Percentiles rank a stretch among this genome's conserved stretches.
Evolutionary conservation across 2,329 filamentous ascomycete species (phyloP).

Genomic region (Coniochaeta prunicola): DNA sequence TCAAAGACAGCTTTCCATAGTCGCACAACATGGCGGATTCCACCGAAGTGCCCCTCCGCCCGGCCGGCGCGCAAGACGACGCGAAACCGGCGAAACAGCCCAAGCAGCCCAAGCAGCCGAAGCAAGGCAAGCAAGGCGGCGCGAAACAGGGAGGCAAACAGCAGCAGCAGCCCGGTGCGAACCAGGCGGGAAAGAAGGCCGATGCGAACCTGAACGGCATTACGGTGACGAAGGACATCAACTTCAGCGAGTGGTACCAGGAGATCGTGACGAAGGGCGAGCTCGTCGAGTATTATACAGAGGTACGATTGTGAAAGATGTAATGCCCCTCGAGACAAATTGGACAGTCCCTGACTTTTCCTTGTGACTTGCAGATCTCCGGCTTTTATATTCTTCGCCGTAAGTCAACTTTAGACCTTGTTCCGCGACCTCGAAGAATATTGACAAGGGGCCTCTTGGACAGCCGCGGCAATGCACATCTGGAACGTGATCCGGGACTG

Average conservation of each 20-base stretch:
- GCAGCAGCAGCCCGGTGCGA: constrained; percentile 23
- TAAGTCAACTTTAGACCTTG: constrained; percentile 13
- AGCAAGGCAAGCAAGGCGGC: neutral
- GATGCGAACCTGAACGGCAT: constrained; percentile 73
- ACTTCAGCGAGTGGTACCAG: constrained; percentile 95
- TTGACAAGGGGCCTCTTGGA: constrained; percentile 4
- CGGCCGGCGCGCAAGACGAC: neutral
- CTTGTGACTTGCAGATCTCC: constrained; percentile 60
- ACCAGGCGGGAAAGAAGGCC: constrained; percentile 54
- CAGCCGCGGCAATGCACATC: constrained; percentile 54
- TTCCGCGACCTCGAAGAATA: neutral
- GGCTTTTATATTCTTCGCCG: constrained; percentile 90
- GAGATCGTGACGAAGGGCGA: constrained; percentile 95
- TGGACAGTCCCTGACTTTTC: neutral
- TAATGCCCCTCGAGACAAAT: neutral
- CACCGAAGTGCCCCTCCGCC: neutral
- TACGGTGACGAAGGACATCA: constrained; percentile 73
- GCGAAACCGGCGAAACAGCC: neutral
- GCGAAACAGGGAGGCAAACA: neutral
- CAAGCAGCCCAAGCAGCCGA: neutral
- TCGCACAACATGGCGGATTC: neutral
- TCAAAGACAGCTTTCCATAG: neutral
- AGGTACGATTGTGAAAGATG: constrained; percentile 14
- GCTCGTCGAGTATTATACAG: constrained; percentile 88
- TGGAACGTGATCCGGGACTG: constrained; percentile 60